Conservation (phyloP, 1,284 basidiomycete species). For the Cutaneotrichosporon dermatis region DNA sequence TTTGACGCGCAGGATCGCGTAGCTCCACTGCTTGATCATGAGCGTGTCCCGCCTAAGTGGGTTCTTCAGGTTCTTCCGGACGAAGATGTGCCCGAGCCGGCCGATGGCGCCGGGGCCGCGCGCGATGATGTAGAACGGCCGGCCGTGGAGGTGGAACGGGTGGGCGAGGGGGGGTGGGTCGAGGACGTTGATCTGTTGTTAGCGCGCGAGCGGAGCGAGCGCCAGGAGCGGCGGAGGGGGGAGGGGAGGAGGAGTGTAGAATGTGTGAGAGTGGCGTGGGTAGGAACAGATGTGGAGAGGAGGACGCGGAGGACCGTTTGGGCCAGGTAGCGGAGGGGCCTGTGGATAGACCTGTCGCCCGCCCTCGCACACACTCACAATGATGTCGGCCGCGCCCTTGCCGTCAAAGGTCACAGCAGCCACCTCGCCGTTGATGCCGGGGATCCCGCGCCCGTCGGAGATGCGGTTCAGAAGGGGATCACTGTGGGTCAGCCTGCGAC, state of each 20-base stretch:
- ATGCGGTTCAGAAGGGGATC: background rate
- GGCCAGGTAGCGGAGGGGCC: too few relatives aligned
- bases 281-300: too few relatives aligned
- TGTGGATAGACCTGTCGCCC: too few relatives aligned
- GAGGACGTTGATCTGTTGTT: constrained; percentile 38
- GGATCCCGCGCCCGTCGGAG: background rate
- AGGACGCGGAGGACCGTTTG: too few relatives aligned
- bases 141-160: constrained; percentile 42
- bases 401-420: constrained; percentile 26
- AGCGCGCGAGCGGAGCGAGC: background rate
- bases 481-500: background rate
- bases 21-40: constrained; percentile 26
- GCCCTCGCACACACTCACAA: constrained; percentile 5
- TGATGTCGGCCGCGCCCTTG: constrained; percentile 26
- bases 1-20: constrained; percentile 29
- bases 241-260: too few relatives aligned
- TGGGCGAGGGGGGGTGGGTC: constrained; percentile 35
- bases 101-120: constrained; percentile 38
- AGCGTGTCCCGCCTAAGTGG: constrained; percentile 47
- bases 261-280: too few relatives aligned
- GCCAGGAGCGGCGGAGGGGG: too few relatives aligned
- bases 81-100: constrained; percentile 7
- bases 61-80: constrained; percentile 32
- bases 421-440: constrained; percentile 18
- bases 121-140: constrained; percentile 36